Percentiles rank a stretch among this genome's conserved stretches.
Evolutionary conservation across 2,329 filamentous ascomycete species (phyloP).

Genomic region (Pseudogymnoascus sp.): DNA sequence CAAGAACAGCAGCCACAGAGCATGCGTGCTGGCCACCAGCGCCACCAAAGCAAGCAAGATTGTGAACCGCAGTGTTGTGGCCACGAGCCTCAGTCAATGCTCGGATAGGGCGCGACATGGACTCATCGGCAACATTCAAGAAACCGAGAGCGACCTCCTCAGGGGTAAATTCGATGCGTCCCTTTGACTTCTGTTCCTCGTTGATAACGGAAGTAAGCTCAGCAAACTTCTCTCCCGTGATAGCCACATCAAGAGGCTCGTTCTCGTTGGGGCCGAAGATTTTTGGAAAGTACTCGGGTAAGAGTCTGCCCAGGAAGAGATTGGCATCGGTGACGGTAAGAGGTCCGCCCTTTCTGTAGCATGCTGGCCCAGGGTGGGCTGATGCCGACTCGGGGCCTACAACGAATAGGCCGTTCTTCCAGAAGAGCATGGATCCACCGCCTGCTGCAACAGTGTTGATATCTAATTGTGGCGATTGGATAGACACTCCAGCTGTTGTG

Average conservation of each 20-base stretch:
- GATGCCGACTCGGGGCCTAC: slow-evolving; percentile 55
- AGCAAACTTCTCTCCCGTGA: slow-evolving; percentile 65
- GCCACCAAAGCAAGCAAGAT: slow-evolving; percentile 83
- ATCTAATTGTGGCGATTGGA: slow-evolving; percentile 71
- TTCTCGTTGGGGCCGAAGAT: slow-evolving; percentile 89
- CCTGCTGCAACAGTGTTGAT: slow-evolving; percentile 56
- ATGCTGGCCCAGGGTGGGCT: slow-evolving; percentile 86
- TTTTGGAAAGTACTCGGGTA: slow-evolving; percentile 86
- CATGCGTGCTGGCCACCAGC: slow-evolving; percentile 87
- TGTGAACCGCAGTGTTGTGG: slow-evolving; percentile 78
- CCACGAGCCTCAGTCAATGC: slow-evolving; percentile 86
- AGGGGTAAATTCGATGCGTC: slow-evolving; percentile 56
- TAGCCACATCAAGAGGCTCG: slow-evolving; percentile 65
- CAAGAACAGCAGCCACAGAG: slow-evolving; percentile 73
- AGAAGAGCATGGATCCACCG: slow-evolving; percentile 49
- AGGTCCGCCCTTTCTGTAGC: slow-evolving; percentile 82
- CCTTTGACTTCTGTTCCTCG: slow-evolving; percentile 46
- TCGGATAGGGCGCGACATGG: slow-evolving; percentile 82
- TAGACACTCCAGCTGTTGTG: slow-evolving; percentile 68
- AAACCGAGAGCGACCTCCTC: slow-evolving; percentile 57
- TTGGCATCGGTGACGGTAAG: slow-evolving; percentile 90
- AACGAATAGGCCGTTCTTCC: slow-evolving; percentile 61
- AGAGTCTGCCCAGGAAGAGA: slow-evolving; percentile 68
- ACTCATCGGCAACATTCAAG: slow-evolving; percentile 82
- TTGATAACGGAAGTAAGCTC: slow-evolving; percentile 72